phyloP scores from a whole-genome alignment of 768 basidiomycete genomes.

The Amanita jacksonii region DNA sequence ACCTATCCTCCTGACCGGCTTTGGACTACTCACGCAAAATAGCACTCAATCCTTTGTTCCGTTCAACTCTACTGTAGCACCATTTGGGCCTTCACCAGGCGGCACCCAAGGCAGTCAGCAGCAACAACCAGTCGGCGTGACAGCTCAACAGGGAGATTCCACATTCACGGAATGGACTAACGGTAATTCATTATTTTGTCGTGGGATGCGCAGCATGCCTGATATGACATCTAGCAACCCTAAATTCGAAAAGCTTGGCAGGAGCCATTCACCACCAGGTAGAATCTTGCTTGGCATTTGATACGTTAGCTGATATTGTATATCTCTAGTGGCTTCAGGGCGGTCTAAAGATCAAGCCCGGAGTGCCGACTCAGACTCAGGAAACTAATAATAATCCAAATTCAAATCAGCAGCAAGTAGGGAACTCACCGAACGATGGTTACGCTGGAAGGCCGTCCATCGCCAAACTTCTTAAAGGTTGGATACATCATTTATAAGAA shows the following conservation, averaged over 20 bases:
- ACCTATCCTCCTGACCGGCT: slow-evolving; percentile 41
- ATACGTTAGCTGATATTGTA: slow-evolving; percentile 13
- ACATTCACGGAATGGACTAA: slow-evolving; percentile 47
- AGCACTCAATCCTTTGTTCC: slow-evolving; percentile 51
- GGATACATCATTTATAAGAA: no score
- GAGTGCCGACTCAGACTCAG: slow-evolving; percentile 41
- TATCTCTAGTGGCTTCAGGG: slow-evolving; percentile 44
- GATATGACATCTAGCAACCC: slow-evolving; percentile 23
- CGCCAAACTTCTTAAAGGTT: no score
- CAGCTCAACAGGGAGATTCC: slow-evolving; percentile 38
- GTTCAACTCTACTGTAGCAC: slow-evolving; percentile 42
- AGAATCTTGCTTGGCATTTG: slow-evolving; percentile 1
- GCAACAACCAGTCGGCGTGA: slow-evolving; percentile 37
- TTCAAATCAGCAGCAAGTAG: no score
- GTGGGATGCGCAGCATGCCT: background rate
- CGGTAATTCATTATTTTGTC: slow-evolving; percentile 23
- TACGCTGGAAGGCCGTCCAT: no score
- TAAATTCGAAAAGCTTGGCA: slow-evolving; percentile 28
- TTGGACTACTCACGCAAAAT: slow-evolving; percentile 53
- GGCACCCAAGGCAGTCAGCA: slow-evolving; percentile 2
- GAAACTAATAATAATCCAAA: no score
- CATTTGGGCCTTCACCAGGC: slow-evolving; percentile 23
- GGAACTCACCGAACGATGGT: no score
- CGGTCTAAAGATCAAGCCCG: slow-evolving; percentile 35
- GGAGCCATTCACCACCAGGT: slow-evolving; percentile 44